phyloP scores from a whole-genome alignment of 352 stramenopile genomes.

The Chrysophaeum taylorii region DNA sequence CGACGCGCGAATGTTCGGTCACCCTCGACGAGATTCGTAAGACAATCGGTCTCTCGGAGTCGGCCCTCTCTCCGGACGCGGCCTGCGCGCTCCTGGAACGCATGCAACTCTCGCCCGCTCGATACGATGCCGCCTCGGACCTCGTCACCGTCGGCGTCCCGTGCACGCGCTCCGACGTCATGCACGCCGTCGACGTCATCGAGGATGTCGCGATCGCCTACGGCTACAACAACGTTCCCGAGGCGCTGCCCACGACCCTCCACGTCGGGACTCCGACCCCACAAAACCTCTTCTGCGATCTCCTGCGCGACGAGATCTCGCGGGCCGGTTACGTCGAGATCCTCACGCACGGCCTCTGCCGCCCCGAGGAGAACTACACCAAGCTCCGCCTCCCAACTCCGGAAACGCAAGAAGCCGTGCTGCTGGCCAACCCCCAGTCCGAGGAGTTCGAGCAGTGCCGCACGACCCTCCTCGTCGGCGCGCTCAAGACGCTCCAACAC shows the following conservation, averaged over 20 bases:
- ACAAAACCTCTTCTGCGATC: conserved; percentile 93
- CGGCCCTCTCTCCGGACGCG: conserved; percentile 64
- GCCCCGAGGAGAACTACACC: conserved; percentile 93
- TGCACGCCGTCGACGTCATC: conserved; percentile 97
- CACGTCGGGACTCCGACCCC: conserved; percentile 88
- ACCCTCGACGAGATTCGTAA: conserved; percentile 57
- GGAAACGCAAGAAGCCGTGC: conserved; percentile 69
- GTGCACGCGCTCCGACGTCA: conserved; percentile 91
- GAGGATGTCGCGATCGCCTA: conserved; percentile 99
- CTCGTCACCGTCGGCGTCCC: conserved; percentile 82
- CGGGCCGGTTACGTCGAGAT: conserved; percentile 94
- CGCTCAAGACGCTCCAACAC: conserved; percentile 97
- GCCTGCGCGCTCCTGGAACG: conserved; percentile 89
- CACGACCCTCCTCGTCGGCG: conserved; percentile 91
- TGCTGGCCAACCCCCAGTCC: conserved; percentile 94
- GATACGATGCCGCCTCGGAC: conserved; percentile 30
- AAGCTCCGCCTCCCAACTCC: conserved; percentile 53
- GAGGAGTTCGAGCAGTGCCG: conserved; percentile 98
- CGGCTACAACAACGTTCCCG: conserved; percentile 98
- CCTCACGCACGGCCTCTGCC: conserved; percentile 92
- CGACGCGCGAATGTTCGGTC: conserved; percentile 59
- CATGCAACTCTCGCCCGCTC: conserved; percentile 89
- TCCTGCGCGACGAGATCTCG: conserved; percentile 93
- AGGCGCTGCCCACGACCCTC: conserved; percentile 81
- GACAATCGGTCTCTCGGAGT: conserved; percentile 53